Conservation (phyloP, 1,139 yeast genomes). For the Magnusiomyces suaveolens region DNA sequence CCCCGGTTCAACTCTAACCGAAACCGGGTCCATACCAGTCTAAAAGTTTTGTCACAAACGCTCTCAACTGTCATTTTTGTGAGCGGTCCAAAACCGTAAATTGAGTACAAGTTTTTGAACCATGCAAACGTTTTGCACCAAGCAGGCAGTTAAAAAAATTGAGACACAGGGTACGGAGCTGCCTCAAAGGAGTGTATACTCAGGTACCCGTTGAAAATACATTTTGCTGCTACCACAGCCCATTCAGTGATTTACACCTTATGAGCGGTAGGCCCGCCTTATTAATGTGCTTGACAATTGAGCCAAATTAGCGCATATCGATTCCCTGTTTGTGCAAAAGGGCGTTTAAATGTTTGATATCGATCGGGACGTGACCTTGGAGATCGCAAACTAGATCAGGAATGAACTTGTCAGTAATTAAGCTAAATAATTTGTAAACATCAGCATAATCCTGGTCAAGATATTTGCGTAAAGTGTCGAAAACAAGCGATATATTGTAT, state of each 20-base stretch:
- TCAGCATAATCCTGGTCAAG: slow-evolving; percentile 46
- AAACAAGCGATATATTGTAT: slow-evolving; percentile 31
- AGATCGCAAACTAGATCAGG: slow-evolving; percentile 55
- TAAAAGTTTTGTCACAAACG: slow-evolving; percentile 38
- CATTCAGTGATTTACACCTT: slow-evolving; percentile 46
- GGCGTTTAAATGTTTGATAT: slow-evolving; percentile 64
- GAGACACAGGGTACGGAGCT: slow-evolving; percentile 52
- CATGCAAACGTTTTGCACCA: slow-evolving; percentile 4
- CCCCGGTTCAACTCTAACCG: slow-evolving; percentile 44
- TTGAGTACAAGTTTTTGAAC: not conserved
- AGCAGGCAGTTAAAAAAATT: slow-evolving; percentile 66
- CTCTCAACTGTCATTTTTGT: slow-evolving; percentile 35
- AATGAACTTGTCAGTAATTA: slow-evolving; percentile 49
- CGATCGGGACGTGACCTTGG: slow-evolving; percentile 55
- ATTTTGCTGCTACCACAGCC: slow-evolving; percentile 72
- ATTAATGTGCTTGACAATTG: slow-evolving; percentile 12
- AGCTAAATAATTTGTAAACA: slow-evolving; percentile 60
- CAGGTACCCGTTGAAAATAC: slow-evolving; percentile 49
- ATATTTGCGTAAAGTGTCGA: slow-evolving; percentile 36
- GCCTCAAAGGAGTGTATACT: slow-evolving; percentile 44
- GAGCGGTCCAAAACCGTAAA: not conserved
- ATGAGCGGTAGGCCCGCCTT: not conserved
- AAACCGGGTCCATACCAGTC: slow-evolving; percentile 46
- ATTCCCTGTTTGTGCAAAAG: slow-evolving; percentile 74
- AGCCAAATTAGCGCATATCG: slow-evolving; percentile 79